phyloP scores from a whole-genome alignment of 176 grass and related monocot genomes.

The Oropetium thomaeum region DNA sequence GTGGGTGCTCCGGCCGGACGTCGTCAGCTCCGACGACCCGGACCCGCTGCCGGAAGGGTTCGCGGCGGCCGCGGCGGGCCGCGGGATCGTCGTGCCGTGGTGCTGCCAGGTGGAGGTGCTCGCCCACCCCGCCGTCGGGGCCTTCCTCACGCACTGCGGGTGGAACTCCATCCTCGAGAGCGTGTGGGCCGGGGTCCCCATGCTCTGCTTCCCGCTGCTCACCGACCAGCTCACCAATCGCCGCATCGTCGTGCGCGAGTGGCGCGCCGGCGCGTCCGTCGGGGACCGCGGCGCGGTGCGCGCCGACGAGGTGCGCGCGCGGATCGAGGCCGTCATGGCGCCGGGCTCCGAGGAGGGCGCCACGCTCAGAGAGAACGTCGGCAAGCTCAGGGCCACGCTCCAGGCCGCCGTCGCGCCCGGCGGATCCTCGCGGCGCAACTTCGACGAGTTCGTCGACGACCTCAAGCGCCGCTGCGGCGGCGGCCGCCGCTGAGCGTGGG shows the following conservation, averaged over 20 bases:
- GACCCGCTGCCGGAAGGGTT: conserved; percentile 55
- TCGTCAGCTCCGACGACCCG: conserved; percentile 64
- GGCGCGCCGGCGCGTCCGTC: conserved; percentile 45
- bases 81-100: conserved; percentile 65
- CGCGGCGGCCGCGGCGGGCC: background rate
- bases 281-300: conserved; percentile 43
- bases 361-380: conserved; percentile 22
- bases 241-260: conserved; percentile 46
- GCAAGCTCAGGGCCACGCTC: conserved; percentile 30
- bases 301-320: conserved; percentile 36
- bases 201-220: conserved; percentile 77
- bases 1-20: conserved; percentile 63
- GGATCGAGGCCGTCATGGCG: conserved; percentile 38
- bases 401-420: conserved; percentile 28
- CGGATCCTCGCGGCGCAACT: conserved; percentile 56
- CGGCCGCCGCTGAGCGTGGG: background rate
- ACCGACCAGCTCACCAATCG: conserved; percentile 68
- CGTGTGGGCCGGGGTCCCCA: conserved; percentile 53
- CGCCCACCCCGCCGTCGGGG: conserved; percentile 39
- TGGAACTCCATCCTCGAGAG: conserved; percentile 86
- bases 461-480: conserved; percentile 32
- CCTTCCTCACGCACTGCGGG: conserved; percentile 73
- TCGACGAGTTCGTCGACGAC: conserved; percentile 55
- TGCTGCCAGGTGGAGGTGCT: conserved; percentile 74
- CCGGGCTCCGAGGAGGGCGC: conserved; percentile 30